Evolutionary conservation across 164 flowering plant species (phyloP).

Genomic region (Cinnamomum micranthum): DNA sequence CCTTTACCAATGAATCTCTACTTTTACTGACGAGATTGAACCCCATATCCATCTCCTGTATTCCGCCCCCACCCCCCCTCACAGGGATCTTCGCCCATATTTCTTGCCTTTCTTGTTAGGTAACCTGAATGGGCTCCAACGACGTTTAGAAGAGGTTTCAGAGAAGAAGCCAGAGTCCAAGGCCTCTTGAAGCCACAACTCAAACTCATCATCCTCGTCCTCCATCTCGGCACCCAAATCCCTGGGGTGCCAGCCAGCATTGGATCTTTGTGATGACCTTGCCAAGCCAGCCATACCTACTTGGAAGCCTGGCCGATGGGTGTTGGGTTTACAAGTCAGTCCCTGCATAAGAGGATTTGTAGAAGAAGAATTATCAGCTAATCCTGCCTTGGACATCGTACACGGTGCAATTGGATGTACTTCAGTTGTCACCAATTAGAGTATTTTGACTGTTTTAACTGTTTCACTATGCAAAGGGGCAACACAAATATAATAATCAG

Average conservation of each 20-base stretch:
- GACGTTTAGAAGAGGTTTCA: slow-evolving; percentile 59
- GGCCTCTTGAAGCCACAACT: slow-evolving; percentile 94
- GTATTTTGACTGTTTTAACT: too few relatives aligned
- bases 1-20: too few relatives aligned
- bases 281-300: slow-evolving; percentile 95
- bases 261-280: slow-evolving; percentile 63
- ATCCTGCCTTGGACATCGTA: not conserved
- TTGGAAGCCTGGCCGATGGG: slow-evolving; percentile 96
- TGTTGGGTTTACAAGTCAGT: slow-evolving; percentile 92
- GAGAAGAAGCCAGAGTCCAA: slow-evolving; percentile 91
- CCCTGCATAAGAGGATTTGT: slow-evolving; percentile 42
- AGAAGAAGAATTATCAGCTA: not conserved
- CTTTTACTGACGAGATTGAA: not conserved
- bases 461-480: not conserved
- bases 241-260: slow-evolving; percentile 73
- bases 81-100: slow-evolving; percentile 55
- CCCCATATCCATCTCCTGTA: not conserved
- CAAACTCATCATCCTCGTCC: slow-evolving; percentile 85
- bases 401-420: not conserved
- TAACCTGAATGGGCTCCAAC: slow-evolving; percentile 95
- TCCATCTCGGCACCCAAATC: slow-evolving; percentile 87
- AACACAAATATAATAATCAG: too few relatives aligned
- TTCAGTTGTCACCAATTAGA: not conserved
- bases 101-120: slow-evolving; percentile 58
- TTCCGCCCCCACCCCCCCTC: not conserved